Conservation (phyloP, 2,329 filamentous ascomycete species). For the Graphilbum fragrans region DNA sequence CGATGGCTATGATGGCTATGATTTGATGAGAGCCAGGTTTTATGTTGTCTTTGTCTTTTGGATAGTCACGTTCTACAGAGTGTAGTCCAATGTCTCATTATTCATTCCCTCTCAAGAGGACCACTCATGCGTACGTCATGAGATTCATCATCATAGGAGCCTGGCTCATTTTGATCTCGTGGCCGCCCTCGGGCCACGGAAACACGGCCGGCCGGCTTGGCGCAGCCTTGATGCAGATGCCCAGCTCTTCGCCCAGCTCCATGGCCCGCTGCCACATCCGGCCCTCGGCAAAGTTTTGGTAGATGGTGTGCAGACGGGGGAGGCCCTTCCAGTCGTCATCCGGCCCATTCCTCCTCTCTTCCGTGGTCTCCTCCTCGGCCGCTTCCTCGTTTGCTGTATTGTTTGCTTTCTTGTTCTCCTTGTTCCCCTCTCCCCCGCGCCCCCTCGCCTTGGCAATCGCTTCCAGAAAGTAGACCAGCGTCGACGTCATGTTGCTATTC, state of each 20-base stretch:
- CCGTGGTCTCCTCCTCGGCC: too few species aligned
- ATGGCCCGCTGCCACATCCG: not conserved
- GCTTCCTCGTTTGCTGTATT: not conserved
- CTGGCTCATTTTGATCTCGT: too few species aligned
- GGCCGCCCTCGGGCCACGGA: not conserved
- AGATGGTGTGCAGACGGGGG: slow-evolving; percentile 3
- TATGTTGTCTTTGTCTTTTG: too few species aligned
- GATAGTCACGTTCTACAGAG: too few species aligned
- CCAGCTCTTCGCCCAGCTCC: not conserved
- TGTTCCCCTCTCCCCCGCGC: not conserved
- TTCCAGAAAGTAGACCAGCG: slow-evolving; percentile 1
- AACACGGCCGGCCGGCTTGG: not conserved
- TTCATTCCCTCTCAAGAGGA: too few species aligned
- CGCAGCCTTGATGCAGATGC: not conserved
- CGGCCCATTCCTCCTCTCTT: not conserved
- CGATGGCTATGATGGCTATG: too few species aligned
- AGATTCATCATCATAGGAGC: too few species aligned
- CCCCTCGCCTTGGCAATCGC: not conserved
- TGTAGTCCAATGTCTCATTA: too few species aligned
- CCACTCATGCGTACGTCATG: too few species aligned
- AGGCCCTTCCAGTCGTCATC: not conserved
- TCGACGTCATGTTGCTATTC: slow-evolving; percentile 1
- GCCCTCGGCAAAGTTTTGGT: slow-evolving; percentile 5
- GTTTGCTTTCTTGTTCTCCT: too few species aligned
- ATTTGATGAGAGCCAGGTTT: too few species aligned